Percentiles rank a stretch among this genome's conserved stretches.
phyloP scores from a whole-genome alignment of 805 yeast genomes.

The Myxozyma neglecta region DNA sequence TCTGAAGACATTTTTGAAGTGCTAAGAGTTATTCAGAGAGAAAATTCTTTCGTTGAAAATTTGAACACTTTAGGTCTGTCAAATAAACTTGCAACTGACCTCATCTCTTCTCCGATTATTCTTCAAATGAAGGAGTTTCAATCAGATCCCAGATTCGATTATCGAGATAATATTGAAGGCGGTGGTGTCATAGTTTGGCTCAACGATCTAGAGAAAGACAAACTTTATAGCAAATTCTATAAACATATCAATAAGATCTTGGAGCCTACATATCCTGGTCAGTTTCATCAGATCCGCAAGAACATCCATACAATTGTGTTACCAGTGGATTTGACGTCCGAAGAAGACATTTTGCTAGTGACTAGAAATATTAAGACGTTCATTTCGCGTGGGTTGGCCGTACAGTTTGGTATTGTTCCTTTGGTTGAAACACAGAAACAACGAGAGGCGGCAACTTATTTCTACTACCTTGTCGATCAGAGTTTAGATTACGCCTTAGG shows the following conservation, averaged over 20 bases:
- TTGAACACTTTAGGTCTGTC: slow-evolving; percentile 42
- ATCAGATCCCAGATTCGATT: slow-evolving; percentile 39
- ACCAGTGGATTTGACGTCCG: slow-evolving; percentile 59
- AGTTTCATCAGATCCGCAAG: slow-evolving; percentile 66
- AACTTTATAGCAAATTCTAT: slow-evolving; percentile 48
- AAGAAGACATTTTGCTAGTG: slow-evolving; percentile 52
- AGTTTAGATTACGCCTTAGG: background rate
- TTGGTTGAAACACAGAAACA: slow-evolving; percentile 37
- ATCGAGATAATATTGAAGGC: slow-evolving; percentile 34
- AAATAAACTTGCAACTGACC: slow-evolving; percentile 40
- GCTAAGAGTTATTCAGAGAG: slow-evolving; percentile 44
- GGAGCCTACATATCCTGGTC: slow-evolving; percentile 52
- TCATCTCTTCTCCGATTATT: slow-evolving; percentile 39
- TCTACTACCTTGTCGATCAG: slow-evolving; percentile 23
- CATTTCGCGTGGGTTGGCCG: slow-evolving; percentile 58
- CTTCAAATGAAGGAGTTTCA: slow-evolving; percentile 18
- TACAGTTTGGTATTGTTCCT: slow-evolving; percentile 84
- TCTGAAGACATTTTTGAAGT: slow-evolving; percentile 41
- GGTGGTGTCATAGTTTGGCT: slow-evolving; percentile 57
- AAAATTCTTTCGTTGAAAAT: slow-evolving; percentile 38
- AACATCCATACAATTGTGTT: slow-evolving; percentile 76
- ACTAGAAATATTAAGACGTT: slow-evolving; percentile 41
- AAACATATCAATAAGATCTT: slow-evolving; percentile 51
- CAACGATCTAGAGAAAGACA: slow-evolving; percentile 72
- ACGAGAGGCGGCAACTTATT: slow-evolving; percentile 10